Conservation (phyloP, 257 asterid genomes). For the Solanum chilense region DNA sequence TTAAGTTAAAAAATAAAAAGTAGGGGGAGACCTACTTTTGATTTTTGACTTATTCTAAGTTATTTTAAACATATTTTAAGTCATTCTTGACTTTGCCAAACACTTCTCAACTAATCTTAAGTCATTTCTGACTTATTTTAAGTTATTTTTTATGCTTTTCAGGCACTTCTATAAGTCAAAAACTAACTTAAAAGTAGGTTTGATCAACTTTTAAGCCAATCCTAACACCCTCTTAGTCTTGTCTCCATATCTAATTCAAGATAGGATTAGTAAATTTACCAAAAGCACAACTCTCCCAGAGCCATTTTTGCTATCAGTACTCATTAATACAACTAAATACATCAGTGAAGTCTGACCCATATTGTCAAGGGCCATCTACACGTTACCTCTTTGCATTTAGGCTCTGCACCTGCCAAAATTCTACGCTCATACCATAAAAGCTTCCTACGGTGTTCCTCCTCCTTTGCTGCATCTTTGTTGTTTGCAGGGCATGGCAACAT, state of each 20-base stretch:
- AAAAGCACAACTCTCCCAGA: background rate
- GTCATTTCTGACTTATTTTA: too few relatives aligned
- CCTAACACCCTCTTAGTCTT: background rate
- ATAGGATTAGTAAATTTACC: too few relatives aligned
- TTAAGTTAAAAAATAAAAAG: too few relatives aligned
- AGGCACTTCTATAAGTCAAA: too few relatives aligned
- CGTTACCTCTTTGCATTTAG: slow-evolving; percentile 45
- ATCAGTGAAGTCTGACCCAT: background rate
- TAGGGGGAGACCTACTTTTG: too few relatives aligned
- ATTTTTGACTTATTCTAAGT: too few relatives aligned
- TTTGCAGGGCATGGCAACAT: slow-evolving; percentile 59
- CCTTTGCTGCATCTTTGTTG: background rate
- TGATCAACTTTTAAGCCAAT: too few relatives aligned
- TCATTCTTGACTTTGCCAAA: too few relatives aligned
- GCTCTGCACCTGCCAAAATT: slow-evolving; percentile 15
- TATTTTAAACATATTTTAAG: too few relatives aligned
- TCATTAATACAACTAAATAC: background rate
- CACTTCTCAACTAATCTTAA: too few relatives aligned
- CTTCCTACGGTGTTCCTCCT: slow-evolving; percentile 28
- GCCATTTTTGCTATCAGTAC: background rate
- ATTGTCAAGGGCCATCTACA: background rate
- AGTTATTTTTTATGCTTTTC: too few relatives aligned
- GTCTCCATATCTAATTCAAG: background rate
- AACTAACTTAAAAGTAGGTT: too few relatives aligned
- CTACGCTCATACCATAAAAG: slow-evolving; percentile 57